Conservation (phyloP, 805 yeast genomes). For the Myxozyma vanderwaltii region DNA sequence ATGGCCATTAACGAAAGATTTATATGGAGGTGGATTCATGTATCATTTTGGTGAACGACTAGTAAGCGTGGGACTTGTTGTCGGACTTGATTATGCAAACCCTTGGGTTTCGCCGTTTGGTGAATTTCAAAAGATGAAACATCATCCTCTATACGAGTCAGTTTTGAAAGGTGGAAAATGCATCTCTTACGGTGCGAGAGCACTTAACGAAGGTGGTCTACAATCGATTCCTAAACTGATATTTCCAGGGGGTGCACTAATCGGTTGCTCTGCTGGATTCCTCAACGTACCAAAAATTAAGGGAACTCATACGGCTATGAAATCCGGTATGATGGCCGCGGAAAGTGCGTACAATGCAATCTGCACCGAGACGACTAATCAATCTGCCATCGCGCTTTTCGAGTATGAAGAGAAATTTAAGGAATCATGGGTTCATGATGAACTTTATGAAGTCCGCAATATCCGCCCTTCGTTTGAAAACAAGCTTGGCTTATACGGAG, state of each 20-base stretch:
- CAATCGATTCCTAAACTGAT: constrained; percentile 88
- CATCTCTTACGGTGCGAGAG: constrained; percentile 92
- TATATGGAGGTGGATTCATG: constrained; percentile 96
- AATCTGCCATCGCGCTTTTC: constrained; percentile 46
- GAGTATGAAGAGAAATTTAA: constrained; percentile 66
- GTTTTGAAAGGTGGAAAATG: constrained; percentile 88
- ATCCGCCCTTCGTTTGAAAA: constrained; percentile 87
- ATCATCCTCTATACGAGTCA: constrained; percentile 77
- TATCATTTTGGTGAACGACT: constrained; percentile 94
- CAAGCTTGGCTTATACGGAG: constrained; percentile 76
- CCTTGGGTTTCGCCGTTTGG: constrained; percentile 95
- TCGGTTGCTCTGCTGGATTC: constrained; percentile 96
- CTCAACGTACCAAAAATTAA: constrained; percentile 96
- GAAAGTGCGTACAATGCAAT: constrained; percentile 68
- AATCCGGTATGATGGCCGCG: constrained; percentile 93
- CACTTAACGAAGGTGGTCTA: constrained; percentile 94
- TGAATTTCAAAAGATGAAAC: constrained; percentile 85
- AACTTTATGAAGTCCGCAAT: constrained; percentile 81
- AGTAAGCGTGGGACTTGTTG: constrained; percentile 90
- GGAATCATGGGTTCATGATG: constrained; percentile 83
- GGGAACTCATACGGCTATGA: constrained; percentile 98
- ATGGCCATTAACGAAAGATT: constrained; percentile 69
- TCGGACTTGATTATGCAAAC: constrained; percentile 90
- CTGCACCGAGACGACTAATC: constrained; percentile 38
- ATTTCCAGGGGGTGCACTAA: constrained; percentile 95